A percentile compares a stretch with the other conserved stretches of the same genome.
Conservation (phyloP, 495 filamentous ascomycete species). For the Aspergillus ellipticus region DNA sequence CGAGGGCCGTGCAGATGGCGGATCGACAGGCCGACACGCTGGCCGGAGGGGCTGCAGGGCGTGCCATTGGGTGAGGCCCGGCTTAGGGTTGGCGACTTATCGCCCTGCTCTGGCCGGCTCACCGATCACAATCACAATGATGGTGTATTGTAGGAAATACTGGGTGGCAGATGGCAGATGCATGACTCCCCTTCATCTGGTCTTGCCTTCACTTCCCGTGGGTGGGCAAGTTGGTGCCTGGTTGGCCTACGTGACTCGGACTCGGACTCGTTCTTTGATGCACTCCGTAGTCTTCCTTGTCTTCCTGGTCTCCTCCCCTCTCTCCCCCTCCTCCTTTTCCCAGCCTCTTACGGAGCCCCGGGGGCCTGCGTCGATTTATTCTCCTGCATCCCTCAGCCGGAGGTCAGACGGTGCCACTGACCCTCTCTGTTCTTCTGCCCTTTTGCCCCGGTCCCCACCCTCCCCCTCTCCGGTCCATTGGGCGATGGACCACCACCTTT, state of each 20-base stretch:
- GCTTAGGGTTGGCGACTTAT: no score
- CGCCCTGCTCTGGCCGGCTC: not conserved
- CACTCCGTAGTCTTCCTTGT: no score
- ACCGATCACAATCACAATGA: not conserved
- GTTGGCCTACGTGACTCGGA: constrained; percentile 5
- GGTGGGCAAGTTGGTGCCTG: no score
- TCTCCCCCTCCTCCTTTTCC: not conserved
- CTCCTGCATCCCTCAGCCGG: not conserved
- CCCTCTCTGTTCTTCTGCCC: constrained; percentile 5
- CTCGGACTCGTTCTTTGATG: no score
- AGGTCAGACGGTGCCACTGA: not conserved
- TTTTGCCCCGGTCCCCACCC: not conserved
- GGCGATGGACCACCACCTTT: constrained; percentile 30
- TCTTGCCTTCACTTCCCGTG: no score
- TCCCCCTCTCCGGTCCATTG: not conserved
- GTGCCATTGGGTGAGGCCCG: not conserved
- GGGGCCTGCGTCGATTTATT: not conserved
- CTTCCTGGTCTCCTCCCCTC: constrained; percentile 1
- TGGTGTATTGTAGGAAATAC: no score
- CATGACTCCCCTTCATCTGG: no score
- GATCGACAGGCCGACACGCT: constrained; percentile 21
- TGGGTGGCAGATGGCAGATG: no score
- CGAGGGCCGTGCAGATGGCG: constrained; percentile 14
- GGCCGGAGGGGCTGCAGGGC: constrained; percentile 10
- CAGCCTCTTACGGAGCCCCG: not conserved